Evolutionary conservation across 176 grass and related monocot species (phyloP), one percentile per base, ranked within the genome.

Genomic region (Avena insularis): DNA sequence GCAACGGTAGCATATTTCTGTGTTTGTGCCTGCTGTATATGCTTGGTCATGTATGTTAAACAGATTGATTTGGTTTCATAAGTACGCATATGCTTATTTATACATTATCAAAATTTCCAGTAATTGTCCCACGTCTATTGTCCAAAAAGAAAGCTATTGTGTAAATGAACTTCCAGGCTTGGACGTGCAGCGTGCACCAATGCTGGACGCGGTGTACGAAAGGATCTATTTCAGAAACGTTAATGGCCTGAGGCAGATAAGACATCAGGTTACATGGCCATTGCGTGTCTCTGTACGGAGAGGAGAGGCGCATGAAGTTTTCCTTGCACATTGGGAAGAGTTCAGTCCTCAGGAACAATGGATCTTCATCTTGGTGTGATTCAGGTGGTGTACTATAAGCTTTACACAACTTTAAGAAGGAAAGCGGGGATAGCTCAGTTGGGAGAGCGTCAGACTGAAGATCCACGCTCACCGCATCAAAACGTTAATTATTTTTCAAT

Each of bases 381-480:
- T 43, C 6, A 43, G 40, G 1, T 43, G 38, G 38, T 6, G 0
- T 6, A 1, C 6, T 43, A 43, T 8, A 40, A 6, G 38, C 5
- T 6, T 6, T 4, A 40, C 16, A 55, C 3, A 55, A 55, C 1
- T 16, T 6, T 3, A 12, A 1, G 1, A 0, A 5, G 1, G 0
- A 16, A 54, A 21, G 88, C 90, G 88, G 88, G 90, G 94, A 97
- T 97, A 97, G 94, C 92, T 97, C 92, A 97, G 94, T 92, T 97
- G 92, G 92, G 92, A 90, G 85, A 97, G 81, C 83, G 91, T 93
- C 89, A 94, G 90, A 94, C 93, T 94, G 96, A 98, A 98, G 96
- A 96, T 96, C 94, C 92, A 93, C 87, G 83, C 90, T 93, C 94
- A 93, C 90, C 92, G 88, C 85, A 94, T 16, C 12, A 3, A 4